Conservation (phyloP, 148 eudicot species). For the Polygonum maritimum region DNA sequence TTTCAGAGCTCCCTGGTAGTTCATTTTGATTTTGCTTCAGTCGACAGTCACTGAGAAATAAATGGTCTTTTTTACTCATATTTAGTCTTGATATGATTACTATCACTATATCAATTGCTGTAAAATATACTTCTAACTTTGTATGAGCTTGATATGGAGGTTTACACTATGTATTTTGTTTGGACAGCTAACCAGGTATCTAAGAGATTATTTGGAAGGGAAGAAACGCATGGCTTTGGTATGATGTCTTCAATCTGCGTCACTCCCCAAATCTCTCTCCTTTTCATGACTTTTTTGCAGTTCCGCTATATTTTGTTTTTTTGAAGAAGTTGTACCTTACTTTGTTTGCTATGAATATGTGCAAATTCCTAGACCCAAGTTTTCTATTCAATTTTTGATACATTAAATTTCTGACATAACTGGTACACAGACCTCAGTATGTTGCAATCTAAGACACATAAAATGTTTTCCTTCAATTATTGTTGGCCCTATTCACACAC, state of each 20-base stretch:
- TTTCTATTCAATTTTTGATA: not conserved
- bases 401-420: not conserved
- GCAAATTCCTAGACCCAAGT: not conserved
- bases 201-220: slow-evolving; percentile 86
- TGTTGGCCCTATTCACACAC: no score
- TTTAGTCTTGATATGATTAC: not conserved
- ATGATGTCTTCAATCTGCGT: slow-evolving; percentile 16
- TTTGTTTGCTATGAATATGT: not conserved
- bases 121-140: not conserved
- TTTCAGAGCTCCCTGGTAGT: slow-evolving; percentile 71
- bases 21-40: not conserved
- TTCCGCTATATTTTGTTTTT: not conserved
- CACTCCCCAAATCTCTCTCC: not conserved
- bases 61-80: not conserved
- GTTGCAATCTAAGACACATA: no score
- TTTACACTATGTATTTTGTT: not conserved
- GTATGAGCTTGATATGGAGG: not conserved
- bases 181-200: slow-evolving; percentile 67
- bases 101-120: not conserved
- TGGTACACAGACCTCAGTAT: not conserved
- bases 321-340: not conserved
- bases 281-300: not conserved
- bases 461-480: no score
- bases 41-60: not conserved
- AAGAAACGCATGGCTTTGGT: slow-evolving; percentile 92